phyloP scores from a whole-genome alignment of 768 basidiomycete species.

The Rhizopogon salebrosus region DNA sequence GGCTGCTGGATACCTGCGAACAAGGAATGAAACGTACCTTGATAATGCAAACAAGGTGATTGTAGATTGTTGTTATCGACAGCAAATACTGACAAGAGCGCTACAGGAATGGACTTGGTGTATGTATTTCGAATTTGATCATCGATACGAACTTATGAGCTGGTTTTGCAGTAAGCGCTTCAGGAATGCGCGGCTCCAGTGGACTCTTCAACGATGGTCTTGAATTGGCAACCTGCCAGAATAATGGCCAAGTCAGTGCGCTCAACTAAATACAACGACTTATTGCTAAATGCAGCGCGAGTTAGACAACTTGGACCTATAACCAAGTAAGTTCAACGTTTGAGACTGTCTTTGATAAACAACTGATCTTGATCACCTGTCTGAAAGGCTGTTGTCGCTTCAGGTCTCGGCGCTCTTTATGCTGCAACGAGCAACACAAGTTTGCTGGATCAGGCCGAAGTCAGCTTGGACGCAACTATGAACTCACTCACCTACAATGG shows the following conservation, averaged over 20 bases:
- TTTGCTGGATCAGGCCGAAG: conserved; percentile 43
- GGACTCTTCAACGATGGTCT: conserved; percentile 28
- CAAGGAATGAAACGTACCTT: conserved; percentile 34
- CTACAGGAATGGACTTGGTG: conserved; percentile 24
- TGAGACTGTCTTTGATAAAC: not conserved
- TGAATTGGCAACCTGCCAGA: conserved; percentile 18
- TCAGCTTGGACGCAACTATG: conserved; percentile 49
- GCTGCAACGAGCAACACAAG: conserved; percentile 33
- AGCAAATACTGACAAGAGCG: not conserved
- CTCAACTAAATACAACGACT: not conserved
- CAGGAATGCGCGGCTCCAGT: conserved; percentile 24
- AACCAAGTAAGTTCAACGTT: conserved; percentile 39
- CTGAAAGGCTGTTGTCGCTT: conserved; percentile 47
- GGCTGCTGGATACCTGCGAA: conserved; percentile 39
- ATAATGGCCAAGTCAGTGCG: conserved; percentile 19
- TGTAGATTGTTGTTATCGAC: not conserved
- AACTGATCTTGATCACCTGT: not conserved
- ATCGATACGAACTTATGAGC: not conserved
- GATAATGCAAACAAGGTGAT: conserved; percentile 43
- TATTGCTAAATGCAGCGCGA: not conserved
- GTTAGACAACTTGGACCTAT: conserved; percentile 54
- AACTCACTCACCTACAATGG: conserved; percentile 30
- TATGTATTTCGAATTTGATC: conserved; percentile 10
- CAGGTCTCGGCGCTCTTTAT: conserved; percentile 44
- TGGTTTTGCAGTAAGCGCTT: conserved; percentile 15